phyloP scores from a whole-genome alignment of 139 green algal genomes.

The Picochlorum costavermella region DNA sequence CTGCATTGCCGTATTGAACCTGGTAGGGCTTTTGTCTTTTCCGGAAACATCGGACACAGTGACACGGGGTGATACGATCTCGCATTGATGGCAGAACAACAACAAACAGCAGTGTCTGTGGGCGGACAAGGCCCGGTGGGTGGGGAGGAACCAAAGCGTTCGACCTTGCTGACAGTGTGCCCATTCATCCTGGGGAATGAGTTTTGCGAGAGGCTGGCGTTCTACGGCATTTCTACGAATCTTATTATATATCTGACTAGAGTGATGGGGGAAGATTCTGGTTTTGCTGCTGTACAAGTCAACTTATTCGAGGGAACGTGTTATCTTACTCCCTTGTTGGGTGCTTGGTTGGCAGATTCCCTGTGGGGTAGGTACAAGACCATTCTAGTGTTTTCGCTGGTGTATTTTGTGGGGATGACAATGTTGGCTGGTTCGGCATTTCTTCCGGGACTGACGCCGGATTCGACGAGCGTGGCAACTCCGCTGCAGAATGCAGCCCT shows the following conservation, averaged over 20 bases:
- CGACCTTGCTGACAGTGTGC: constrained; percentile 70
- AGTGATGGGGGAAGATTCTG: constrained; percentile 68
- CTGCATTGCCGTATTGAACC: too few species aligned
- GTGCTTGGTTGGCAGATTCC: constrained; percentile 84
- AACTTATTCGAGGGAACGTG: constrained; percentile 87
- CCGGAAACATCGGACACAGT: too few species aligned
- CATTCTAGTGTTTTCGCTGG: constrained; percentile 85
- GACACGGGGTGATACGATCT: too few species aligned
- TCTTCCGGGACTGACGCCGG: constrained; percentile 46
- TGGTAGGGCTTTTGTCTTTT: too few species aligned
- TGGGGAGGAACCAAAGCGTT: constrained; percentile 13
- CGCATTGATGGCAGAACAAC: too few species aligned
- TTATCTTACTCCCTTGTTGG: constrained; percentile 88
- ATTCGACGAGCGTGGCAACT: constrained; percentile 23
- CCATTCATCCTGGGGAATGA: constrained; percentile 88
- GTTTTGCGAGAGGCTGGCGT: constrained; percentile 85
- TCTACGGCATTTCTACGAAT: constrained; percentile 84
- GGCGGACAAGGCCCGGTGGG: neutral
- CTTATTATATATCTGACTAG: constrained; percentile 81
- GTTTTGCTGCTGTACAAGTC: constrained; percentile 63
- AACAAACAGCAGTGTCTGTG: neutral
- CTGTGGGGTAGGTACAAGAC: constrained; percentile 89
- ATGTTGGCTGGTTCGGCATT: constrained; percentile 40
- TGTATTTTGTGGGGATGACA: constrained; percentile 83
- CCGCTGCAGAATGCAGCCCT: constrained; percentile 49